Base-by-base conservation (phyloP, 2,329 filamentous ascomycete species). In the Hypoxylon sp. region DNA sequence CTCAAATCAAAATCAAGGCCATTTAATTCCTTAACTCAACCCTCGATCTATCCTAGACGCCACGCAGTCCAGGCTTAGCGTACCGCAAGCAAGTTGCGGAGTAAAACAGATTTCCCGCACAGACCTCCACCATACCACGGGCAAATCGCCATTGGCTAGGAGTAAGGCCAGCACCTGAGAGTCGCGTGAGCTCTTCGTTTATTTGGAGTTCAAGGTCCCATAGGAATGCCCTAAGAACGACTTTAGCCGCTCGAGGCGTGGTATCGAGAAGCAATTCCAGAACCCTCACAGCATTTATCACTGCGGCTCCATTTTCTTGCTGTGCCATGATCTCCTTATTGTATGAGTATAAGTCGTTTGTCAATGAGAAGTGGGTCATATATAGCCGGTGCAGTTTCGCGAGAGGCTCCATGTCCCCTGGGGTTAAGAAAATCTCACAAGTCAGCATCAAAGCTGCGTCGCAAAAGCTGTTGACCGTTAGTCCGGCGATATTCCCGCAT, bases 151-250 rank as follows among this genome's bases (percentile, higher is more conserved):
- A 37, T 31, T 60, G 55, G 13, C n/a, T 51, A 22, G 44, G 33
- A 11, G 50, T 33, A 31, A 60, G 56, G 4, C n/a, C 50, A 6
- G 8, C 33, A 2, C 13, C 17, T 1, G n/a, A 35, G 33, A 60
- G 56, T 3, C 39, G 39, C n/a, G 33, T 31, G 35, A 60, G 50
- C 26, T 65, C 63, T 19, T 65, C 56, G n/a, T 65, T 44, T 22
- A 65, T 60, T 22, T 65, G 55, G 3, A 55, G 17, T n/a, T 65
- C 56, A n/a, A 65, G 50, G 3, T 65, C 56, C 63, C 63, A 60
- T 17, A 65, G 24, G 14, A 44, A 65, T 8, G 55, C 55, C 29
- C 63, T 56, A 8, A 60, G 63, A 39, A 65, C 48, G 14, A 65
- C 63, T 39, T 65, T 65, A 14, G 63, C 63, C 14, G 50, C 24